phyloP scores from a whole-genome alignment of 2,329 filamentous ascomycete species.

The Pseudocercospora macadamiae region DNA sequence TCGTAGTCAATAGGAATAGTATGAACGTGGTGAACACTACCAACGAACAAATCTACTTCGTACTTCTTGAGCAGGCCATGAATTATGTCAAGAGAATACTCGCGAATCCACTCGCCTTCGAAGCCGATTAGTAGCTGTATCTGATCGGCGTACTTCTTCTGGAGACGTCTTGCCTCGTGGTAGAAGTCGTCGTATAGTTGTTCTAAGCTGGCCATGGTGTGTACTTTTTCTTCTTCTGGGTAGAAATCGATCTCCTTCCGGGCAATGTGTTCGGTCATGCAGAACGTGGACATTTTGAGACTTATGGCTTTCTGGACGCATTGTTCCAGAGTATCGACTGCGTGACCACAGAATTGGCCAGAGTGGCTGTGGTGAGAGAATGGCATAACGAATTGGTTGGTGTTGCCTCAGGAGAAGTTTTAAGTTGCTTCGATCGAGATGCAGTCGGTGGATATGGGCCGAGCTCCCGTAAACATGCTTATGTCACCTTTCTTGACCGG shows the following conservation, averaged over 20 bases:
- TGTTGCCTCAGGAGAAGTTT: background rate
- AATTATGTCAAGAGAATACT: slow-evolving; percentile 65
- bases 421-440: background rate
- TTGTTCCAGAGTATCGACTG: slow-evolving; percentile 80
- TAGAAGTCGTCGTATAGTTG: slow-evolving; percentile 71
- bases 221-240: slow-evolving; percentile 69
- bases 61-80: slow-evolving; percentile 61
- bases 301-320: slow-evolving; percentile 78
- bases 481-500: background rate
- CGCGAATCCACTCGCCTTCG: slow-evolving; percentile 89
- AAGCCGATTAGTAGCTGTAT: slow-evolving; percentile 87
- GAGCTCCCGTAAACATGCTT: background rate
- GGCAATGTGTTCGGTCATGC: slow-evolving; percentile 94
- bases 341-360: slow-evolving; percentile 95
- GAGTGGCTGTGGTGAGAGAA: slow-evolving; percentile 99
- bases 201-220: slow-evolving; percentile 51
- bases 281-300: slow-evolving; percentile 79
- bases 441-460: background rate
- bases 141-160: slow-evolving; percentile 65
- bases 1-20: slow-evolving; percentile 90
- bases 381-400: slow-evolving; percentile 64
- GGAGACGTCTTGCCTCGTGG: slow-evolving; percentile 72
- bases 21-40: slow-evolving; percentile 87
- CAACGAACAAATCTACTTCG: slow-evolving; percentile 84
- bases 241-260: slow-evolving; percentile 80